phyloP scores from a whole-genome alignment of 495 filamentous ascomycete species.

The Penicillium goetzii region DNA sequence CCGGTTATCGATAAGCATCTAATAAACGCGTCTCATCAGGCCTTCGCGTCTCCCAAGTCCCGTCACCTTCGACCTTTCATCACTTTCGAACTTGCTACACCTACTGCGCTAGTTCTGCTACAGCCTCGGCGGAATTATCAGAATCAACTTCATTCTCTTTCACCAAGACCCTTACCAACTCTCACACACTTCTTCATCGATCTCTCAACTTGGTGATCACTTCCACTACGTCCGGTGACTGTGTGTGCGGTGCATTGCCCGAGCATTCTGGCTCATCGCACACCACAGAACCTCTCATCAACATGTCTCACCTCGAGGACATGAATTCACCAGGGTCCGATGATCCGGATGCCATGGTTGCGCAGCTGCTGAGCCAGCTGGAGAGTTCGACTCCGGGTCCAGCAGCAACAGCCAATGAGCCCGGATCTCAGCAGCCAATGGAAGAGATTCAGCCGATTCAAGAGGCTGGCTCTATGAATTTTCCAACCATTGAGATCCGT shows the following conservation, averaged over 20 bases:
- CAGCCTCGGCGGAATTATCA: not conserved
- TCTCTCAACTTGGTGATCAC: not conserved
- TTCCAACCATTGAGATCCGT: constrained; percentile 34
- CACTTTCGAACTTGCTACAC: not conserved
- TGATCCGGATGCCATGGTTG: constrained; percentile 26
- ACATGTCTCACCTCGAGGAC: constrained; percentile 2
- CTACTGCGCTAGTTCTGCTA: not conserved
- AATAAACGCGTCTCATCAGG: not conserved
- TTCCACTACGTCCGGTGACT: constrained; percentile 3
- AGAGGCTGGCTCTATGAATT: not conserved
- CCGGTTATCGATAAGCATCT: constrained; percentile 4
- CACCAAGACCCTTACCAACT: not conserved
- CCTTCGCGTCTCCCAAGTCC: not conserved
- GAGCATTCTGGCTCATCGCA: not conserved
- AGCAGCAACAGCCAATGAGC: not conserved
- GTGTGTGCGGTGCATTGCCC: constrained; percentile 1
- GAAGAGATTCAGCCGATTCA: not conserved
- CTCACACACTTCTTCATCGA: not conserved
- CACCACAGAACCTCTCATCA: not conserved
- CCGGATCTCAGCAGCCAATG: not conserved
- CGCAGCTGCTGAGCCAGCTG: constrained; percentile 27
- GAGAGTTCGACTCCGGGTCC: not conserved
- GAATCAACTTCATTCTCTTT: no score
- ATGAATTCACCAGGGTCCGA: constrained; percentile 9
- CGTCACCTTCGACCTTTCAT: not conserved